Base-by-base conservation (phyloP, 2,329 filamentous ascomycete genomes). In the Verticillium zaregamsianum region DNA sequence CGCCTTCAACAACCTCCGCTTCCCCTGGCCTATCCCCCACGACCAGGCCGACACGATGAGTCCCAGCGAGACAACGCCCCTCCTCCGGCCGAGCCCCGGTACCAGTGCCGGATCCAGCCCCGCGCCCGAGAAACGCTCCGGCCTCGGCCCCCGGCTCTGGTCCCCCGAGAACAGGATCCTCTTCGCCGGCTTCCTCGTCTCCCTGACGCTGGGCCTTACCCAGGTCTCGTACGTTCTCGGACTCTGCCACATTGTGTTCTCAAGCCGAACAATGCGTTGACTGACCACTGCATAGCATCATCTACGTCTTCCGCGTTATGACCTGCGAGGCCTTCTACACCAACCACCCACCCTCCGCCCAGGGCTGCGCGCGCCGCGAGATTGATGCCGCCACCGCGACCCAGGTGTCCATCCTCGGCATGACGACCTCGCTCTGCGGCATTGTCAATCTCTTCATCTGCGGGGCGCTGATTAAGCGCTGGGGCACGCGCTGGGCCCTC, bases 271-370 rank as follows among this genome's bases (percentile, higher is more conserved):
- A 25, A 4, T 12, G 11, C 49, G 3, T 25, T 17, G 33, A 23
- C n/a, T 61, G 20, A 45, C 39, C 55, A 12, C 11, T 14, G 3
- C 8, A 12, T 59, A 78, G 80, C 3, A 73, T 83, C 5, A 75
- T 90, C 55, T 90, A 89, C 71, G 86, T 88, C 28, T 90, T 91
- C 67, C 86, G 87, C 62, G 70, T 90, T 2, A 91, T 91, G 88
- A 86, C 86, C 58, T 92, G 89, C 73, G 86, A 91, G 60, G 81
- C 83, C 59, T 92, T 86, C 71, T 92, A 91, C 73, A 76, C 80
- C 39, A 15, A 17, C 54, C 76, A 77, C 2, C 83, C 90, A 67
- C 79, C 82, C 14, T 79, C 81, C 0, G 83, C 76, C 58, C 66
- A 74, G 11, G 79, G 83, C 17, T 92, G 89, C 69, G 80, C 79